Evolutionary conservation across 2,329 filamentous ascomycete genomes (phyloP).

Genomic region (Pseudogymnoascus destructans): DNA sequence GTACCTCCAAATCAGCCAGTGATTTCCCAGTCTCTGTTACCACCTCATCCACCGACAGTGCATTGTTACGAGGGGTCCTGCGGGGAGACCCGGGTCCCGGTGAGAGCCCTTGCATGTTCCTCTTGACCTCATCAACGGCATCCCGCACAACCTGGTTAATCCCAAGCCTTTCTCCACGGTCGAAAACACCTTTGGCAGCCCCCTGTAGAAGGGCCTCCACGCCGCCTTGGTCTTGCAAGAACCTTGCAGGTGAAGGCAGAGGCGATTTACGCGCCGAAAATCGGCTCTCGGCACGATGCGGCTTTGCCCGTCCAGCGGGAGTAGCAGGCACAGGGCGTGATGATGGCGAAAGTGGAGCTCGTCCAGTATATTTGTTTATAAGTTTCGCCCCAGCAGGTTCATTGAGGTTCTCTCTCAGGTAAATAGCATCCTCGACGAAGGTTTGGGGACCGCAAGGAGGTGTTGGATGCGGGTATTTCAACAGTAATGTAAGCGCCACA

Average conservation of each 20-base stretch:
- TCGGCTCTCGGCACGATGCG: constrained; percentile 16
- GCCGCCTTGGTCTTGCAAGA: constrained; percentile 37
- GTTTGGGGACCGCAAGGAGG: constrained; percentile 55
- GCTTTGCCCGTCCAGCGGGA: constrained; percentile 18
- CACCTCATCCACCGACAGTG: constrained; percentile 25
- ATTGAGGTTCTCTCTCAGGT: constrained; percentile 53
- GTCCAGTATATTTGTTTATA: constrained; percentile 58
- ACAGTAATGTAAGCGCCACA: constrained; percentile 62
- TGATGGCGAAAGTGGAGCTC: constrained; percentile 29
- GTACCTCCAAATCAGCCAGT: constrained; percentile 42
- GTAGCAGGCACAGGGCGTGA: constrained; percentile 21
- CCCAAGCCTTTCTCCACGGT: constrained; percentile 61
- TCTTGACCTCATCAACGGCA: constrained; percentile 65
- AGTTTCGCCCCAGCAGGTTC: constrained; percentile 48
- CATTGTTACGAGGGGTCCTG: constrained; percentile 16
- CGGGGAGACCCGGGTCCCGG: constrained; percentile 19
- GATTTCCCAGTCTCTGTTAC: constrained; percentile 26
- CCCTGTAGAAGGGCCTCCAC: constrained; percentile 63
- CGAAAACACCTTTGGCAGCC: constrained; percentile 61
- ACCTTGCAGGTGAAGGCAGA: constrained; percentile 24
- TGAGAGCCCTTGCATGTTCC: constrained; percentile 55
- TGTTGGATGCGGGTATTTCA: constrained; percentile 65
- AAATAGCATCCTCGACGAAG: constrained; percentile 77
- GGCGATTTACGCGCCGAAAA: constrained; percentile 21
- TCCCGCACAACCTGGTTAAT: constrained; percentile 73